Evolutionary conservation across 345 rosid genomes (phyloP), one percentile per base, ranked within the genome.

Genomic region (Cardamine chenopodiifolia): DNA sequence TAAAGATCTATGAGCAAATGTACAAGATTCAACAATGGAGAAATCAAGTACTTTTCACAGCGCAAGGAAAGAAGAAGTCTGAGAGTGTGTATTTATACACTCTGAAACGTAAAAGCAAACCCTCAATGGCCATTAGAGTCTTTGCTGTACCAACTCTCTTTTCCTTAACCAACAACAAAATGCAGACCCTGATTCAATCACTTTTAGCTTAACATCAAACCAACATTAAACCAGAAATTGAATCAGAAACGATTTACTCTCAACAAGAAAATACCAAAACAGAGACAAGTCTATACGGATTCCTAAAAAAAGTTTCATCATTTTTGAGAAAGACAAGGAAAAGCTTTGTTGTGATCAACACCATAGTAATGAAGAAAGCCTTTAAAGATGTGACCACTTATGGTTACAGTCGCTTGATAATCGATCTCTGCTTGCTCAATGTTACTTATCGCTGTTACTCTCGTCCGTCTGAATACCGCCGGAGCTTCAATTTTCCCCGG

Each of bases 401-500:
- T 91, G 52, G 85, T 91, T 20, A 91, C 98, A 13, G 83, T 89
- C 6, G 96, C 97, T 77, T 93, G 97, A 66, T 93, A 93, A 5
- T 89, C 94, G 53, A 83, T 81, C 84, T 93, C 94, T 73, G 89
- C 86, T 60, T 75, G 62, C 49, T 89, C 90, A 2, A 87, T 91
- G 26, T 82, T 74, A 81, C 84, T 35, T 52, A 82, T 74, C 47
- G 94, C 90, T 1, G 97, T 91, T 66, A 93, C 94, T 70, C 89
- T 83, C 44, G 86, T 90, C 72, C 97, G 82, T 80, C 71, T 91
- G 77, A 93, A 93, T 4, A 86, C 89, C 23, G 98, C 97, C 69
- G 97, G 92, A 4, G 94, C 97, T 49, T 89, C 89, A 13, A 93
- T 85, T 80, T 85, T 91, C 13, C 91, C 92, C 25, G 98, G 98